Evolutionary conservation across 805 yeast genomes (phyloP).

Genomic region (Saturnispora saitoi): DNA sequence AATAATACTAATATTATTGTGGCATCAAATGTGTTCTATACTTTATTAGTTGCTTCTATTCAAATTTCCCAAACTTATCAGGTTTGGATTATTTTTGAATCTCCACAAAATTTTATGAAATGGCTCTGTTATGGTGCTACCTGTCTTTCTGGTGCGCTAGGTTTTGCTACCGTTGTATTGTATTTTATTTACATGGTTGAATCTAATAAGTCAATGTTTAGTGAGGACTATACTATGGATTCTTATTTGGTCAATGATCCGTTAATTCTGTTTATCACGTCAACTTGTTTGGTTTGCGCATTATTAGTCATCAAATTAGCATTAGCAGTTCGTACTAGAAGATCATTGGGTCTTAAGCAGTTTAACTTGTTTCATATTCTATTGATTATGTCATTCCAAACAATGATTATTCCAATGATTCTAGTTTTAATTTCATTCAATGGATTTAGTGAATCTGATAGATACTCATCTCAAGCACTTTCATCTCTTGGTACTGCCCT

Average conservation of each 20-base stretch:
- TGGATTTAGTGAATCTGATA: constrained; percentile 10
- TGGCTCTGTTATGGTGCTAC: constrained; percentile 34
- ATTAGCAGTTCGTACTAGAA: constrained; percentile 62
- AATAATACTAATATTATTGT: constrained; percentile 41
- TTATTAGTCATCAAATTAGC: constrained; percentile 57
- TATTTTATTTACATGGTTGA: constrained; percentile 46
- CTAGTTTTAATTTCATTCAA: constrained; percentile 47
- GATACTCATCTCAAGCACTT: constrained; percentile 30
- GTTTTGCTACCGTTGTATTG: constrained; percentile 47
- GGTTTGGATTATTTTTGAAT: constrained; percentile 57
- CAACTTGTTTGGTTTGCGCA: constrained; percentile 54
- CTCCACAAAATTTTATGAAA: constrained; percentile 36
- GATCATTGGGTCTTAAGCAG: constrained; percentile 70
- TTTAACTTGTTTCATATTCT: constrained; percentile 77
- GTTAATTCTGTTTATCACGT: constrained; percentile 55
- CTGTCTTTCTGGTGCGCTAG: constrained; percentile 34
- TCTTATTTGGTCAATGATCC: constrained; percentile 43
- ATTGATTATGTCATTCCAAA: constrained; percentile 72
- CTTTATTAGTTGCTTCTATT: constrained; percentile 50
- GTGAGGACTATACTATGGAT: constrained; percentile 17
- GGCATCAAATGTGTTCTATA: constrained; percentile 53
- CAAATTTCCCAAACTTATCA: constrained; percentile 66
- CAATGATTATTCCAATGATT: constrained; percentile 70
- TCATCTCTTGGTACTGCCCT: constrained; percentile 49
- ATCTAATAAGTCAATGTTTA: constrained; percentile 30